Percentiles rank a stretch among this genome's conserved stretches.
Evolutionary conservation across 1,139 yeast genomes (phyloP).

Genomic region (Lodderomyces elongisporus): DNA sequence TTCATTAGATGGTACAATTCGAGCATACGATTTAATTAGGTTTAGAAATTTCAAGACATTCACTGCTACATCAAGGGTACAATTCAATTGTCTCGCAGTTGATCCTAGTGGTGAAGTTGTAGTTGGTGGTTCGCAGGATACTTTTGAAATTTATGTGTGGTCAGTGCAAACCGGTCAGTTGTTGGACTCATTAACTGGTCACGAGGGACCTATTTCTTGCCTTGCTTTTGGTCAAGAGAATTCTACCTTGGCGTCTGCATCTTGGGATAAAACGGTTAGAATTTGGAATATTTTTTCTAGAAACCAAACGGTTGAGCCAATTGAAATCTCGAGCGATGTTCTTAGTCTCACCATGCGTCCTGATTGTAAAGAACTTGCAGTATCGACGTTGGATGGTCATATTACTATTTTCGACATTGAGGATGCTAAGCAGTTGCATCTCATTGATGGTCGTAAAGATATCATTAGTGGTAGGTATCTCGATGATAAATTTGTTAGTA

Average conservation of each 20-base stretch:
- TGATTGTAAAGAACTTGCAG: constrained; percentile 86
- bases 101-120: constrained; percentile 98
- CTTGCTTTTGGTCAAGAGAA: constrained; percentile 81
- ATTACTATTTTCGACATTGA: constrained; percentile 79
- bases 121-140: constrained; percentile 90
- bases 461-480: constrained; percentile 81
- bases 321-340: constrained; percentile 83
- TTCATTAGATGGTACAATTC: constrained; percentile 91
- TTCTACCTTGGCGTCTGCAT: constrained; percentile 78
- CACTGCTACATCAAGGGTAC: constrained; percentile 84
- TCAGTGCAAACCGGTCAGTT: constrained; percentile 94
- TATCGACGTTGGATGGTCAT: constrained; percentile 86
- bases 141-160: constrained; percentile 92
- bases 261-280: constrained; percentile 95
- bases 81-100: constrained; percentile 84
- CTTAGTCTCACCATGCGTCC: constrained; percentile 81
- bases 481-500: constrained; percentile 76
- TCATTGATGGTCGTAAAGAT: constrained; percentile 83
- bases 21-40: constrained; percentile 94
- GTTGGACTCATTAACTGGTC: constrained; percentile 83
- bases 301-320: constrained; percentile 83
- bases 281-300: constrained; percentile 91
- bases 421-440: constrained; percentile 72
- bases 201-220: constrained; percentile 92
- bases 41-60: constrained; percentile 92